phyloP scores from a whole-genome alignment of 352 stramenopile genomes.

The Phytophthora citrophthora region DNA sequence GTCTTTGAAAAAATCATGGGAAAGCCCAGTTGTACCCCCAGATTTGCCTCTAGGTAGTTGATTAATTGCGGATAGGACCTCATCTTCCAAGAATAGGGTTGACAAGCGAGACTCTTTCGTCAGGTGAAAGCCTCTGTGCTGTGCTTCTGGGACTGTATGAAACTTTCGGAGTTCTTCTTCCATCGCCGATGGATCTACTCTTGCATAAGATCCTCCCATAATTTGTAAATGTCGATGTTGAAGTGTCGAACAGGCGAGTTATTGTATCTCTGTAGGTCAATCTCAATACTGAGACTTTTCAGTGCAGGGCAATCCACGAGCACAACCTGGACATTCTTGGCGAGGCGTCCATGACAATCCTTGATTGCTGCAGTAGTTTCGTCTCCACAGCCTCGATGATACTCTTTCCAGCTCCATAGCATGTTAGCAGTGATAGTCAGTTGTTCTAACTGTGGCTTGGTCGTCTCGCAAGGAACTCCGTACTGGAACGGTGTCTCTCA shows the following conservation, averaged over 20 bases:
- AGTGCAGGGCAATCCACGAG: constrained; percentile 36
- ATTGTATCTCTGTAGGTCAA: constrained; percentile 38
- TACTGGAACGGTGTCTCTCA: constrained; percentile 12
- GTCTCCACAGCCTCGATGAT: too few relatives aligned
- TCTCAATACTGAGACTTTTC: constrained; percentile 25
- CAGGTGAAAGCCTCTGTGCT: background rate
- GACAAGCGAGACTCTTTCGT: background rate
- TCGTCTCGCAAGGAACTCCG: constrained; percentile 17
- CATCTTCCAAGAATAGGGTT: background rate
- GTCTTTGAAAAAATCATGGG: constrained; percentile 6
- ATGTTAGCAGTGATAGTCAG: too few relatives aligned
- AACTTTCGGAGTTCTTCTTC: background rate
- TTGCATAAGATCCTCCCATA: constrained; percentile 5
- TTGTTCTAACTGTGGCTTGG: too few relatives aligned
- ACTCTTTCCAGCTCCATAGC: too few relatives aligned
- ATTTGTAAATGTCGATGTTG: constrained; percentile 27
- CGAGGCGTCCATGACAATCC: too few relatives aligned
- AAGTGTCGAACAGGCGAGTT: constrained; percentile 9
- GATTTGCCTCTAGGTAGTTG: background rate
- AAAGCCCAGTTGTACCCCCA: background rate
- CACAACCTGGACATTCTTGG: constrained; percentile 11
- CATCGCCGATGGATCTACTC: background rate
- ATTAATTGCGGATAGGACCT: background rate
- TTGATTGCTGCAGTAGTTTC: too few relatives aligned
- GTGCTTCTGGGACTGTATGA: background rate